Conservation (phyloP, 371 early-diverging fungal genomes). For the Cladochytrium tenue region DNA sequence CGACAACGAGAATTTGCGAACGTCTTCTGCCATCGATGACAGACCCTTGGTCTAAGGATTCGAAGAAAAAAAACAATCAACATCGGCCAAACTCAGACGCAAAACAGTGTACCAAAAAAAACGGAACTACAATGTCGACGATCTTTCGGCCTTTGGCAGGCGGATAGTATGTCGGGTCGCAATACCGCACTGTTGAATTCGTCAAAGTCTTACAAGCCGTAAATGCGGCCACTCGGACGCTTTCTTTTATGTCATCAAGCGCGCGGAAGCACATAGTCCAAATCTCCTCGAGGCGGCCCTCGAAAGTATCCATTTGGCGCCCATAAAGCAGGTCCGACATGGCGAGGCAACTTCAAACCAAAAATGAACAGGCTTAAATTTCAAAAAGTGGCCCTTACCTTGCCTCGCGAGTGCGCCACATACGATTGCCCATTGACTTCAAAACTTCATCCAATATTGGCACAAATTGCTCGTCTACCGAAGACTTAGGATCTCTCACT, state of each 20-base stretch:
- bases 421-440: slow-evolving; percentile 73
- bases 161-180: slow-evolving; percentile 71
- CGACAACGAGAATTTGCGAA: slow-evolving; percentile 77
- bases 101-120: slow-evolving; percentile 60
- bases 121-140: slow-evolving; percentile 79
- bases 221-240: slow-evolving; percentile 83
- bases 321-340: slow-evolving; percentile 79
- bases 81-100: too few species aligned
- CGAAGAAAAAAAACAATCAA: not conserved
- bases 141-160: slow-evolving; percentile 67
- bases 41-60: slow-evolving; percentile 64
- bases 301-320: slow-evolving; percentile 64
- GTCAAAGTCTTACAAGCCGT: slow-evolving; percentile 77
- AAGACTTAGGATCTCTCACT: slow-evolving; percentile 72
- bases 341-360: slow-evolving; percentile 60
- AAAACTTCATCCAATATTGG: slow-evolving; percentile 79
- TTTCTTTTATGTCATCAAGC: slow-evolving; percentile 92
- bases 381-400: slow-evolving; percentile 26
- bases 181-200: slow-evolving; percentile 77
- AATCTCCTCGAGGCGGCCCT: slow-evolving; percentile 72
- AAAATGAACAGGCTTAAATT: slow-evolving; percentile 1
- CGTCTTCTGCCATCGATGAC: slow-evolving; percentile 83
- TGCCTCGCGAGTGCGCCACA: slow-evolving; percentile 85
- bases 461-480: slow-evolving; percentile 78
- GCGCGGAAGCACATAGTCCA: slow-evolving; percentile 90